Conservation (phyloP, 2,329 filamentous ascomycete species). For the Ampelomyces quisqualis region DNA sequence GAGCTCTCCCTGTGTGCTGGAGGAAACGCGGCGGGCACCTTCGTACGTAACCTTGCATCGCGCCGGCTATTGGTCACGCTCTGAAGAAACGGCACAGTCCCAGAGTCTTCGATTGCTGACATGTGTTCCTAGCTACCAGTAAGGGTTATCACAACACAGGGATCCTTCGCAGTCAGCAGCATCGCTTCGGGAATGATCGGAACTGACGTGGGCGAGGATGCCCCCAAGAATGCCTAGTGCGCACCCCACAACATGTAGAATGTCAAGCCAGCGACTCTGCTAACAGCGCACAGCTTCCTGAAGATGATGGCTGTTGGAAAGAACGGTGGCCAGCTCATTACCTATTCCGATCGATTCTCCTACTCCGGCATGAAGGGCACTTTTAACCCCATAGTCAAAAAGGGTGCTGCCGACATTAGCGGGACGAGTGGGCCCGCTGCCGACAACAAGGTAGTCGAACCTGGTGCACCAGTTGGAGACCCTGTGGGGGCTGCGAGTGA, state of each 20-base stretch:
- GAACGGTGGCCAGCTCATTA: constrained; percentile 58
- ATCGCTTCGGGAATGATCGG: constrained; percentile 42
- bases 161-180: constrained; percentile 46
- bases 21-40: constrained; percentile 51
- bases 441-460: constrained; percentile 21
- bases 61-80: not conserved
- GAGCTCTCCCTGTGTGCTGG: constrained; percentile 62
- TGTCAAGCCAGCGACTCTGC: not conserved
- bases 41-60: not conserved
- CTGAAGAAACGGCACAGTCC: not conserved
- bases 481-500: constrained; percentile 33
- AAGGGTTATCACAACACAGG: constrained; percentile 47
- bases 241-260: constrained; percentile 18
- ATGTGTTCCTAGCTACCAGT: constrained; percentile 8
- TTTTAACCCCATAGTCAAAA: constrained; percentile 49
- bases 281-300: constrained; percentile 30
- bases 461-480: constrained; percentile 14
- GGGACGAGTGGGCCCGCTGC: constrained; percentile 34
- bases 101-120: constrained; percentile 1
- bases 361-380: constrained; percentile 63
- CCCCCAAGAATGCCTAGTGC: constrained; percentile 58
- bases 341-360: constrained; percentile 65
- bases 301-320: constrained; percentile 57
- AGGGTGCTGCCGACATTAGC: constrained; percentile 39
- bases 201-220: constrained; percentile 23